These are phyloP conservation scores for Pulveroboletus ravenelii DNA, from an alignment of 768 basidiomycete species.

Conservation along the genomic window DNA sequence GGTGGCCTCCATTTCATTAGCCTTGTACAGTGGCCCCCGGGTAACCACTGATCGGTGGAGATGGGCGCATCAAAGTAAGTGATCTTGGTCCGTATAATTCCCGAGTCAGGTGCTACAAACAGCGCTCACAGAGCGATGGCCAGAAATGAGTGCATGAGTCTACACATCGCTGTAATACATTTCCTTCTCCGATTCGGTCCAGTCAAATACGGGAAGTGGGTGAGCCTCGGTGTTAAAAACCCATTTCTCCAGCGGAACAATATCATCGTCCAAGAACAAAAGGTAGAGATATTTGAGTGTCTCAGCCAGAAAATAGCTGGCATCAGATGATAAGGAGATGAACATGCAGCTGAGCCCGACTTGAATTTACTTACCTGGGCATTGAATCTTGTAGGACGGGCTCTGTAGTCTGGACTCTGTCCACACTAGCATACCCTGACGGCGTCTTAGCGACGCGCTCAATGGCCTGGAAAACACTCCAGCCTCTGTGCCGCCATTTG, in stretches of 20 bases:
- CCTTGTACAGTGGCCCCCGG: too few species aligned
- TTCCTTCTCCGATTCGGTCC: constrained; percentile 50
- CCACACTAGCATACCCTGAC: constrained; percentile 59
- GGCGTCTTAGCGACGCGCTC: constrained; percentile 53
- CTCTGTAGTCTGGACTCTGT: constrained; percentile 41
- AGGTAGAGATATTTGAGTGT: constrained; percentile 73
- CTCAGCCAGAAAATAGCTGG: constrained; percentile 52
- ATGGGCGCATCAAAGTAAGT: not conserved
- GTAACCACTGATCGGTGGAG: too few species aligned
- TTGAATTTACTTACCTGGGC: constrained; percentile 58
- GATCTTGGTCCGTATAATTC: not conserved
- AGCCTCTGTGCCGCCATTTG: constrained; percentile 68
- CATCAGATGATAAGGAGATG: not conserved
- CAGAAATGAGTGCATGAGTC: not conserved
- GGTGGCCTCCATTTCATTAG: too few species aligned
- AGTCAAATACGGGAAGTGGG: constrained; percentile 66
- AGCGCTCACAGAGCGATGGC: not conserved
- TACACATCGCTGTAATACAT: constrained; percentile 21
- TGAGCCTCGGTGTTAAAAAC: constrained; percentile 75
- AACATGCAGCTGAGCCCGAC: constrained; percentile 1
- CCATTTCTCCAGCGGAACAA: constrained; percentile 49
- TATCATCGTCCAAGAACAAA: constrained; percentile 61
- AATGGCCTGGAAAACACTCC: constrained; percentile 66
- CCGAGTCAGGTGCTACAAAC: not conserved
- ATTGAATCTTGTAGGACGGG: constrained; percentile 48